Evolutionary conservation across 2,329 filamentous ascomycete species (phyloP), one percentile per base, ranked within the genome.

Genomic region (Pseudogymnoascus sp.): DNA sequence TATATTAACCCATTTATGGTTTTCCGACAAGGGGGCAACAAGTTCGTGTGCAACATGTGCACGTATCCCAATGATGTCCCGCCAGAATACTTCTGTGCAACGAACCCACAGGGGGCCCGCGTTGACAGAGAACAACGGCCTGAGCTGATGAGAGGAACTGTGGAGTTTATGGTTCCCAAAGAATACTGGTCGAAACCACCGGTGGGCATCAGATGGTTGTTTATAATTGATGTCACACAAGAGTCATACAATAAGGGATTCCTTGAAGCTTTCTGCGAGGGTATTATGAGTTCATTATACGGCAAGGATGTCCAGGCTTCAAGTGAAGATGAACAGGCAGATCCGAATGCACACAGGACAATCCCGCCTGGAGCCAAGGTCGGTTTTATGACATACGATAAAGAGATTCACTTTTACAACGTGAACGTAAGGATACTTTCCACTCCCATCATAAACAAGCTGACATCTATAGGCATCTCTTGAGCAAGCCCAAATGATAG

Each of bases 1-100:
- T 99, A 99, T 77, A 95, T 99, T 77, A 99, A 99, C 73, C 94
- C 94, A 1, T 99, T 99, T 74, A 97, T 99, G 94, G 90, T 92
- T 73, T 99, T 99, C 81, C 85, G 89, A 64, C 88, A 89, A 14
- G 93, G 93, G 38, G 94, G 94, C 63, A 96, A 93, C 77, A 96
- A 96, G 74, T 95, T 96, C 74, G 91, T 96, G 61, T 99, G 94
- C 79, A 99, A 99, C 73, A 90, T 99, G 77, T 99, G 94, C 78
- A 94, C 90, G 21, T 96, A 97, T 74, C 92, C 94, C 60, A 99
- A 97, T 73, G 94, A 99, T 72, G 95, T 95, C 0, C 80, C 91
- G 0, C 77, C 90, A 1, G 93, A 97, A 73, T 99, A 99, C 76
- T 99, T 96, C 74, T 89, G 91, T 62, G 92, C 94, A 16, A 91